Evolutionary conservation across 768 basidiomycete genomes (phyloP), one percentile per base, ranked within the genome.

Genomic region (Cantharellus anzutake): DNA sequence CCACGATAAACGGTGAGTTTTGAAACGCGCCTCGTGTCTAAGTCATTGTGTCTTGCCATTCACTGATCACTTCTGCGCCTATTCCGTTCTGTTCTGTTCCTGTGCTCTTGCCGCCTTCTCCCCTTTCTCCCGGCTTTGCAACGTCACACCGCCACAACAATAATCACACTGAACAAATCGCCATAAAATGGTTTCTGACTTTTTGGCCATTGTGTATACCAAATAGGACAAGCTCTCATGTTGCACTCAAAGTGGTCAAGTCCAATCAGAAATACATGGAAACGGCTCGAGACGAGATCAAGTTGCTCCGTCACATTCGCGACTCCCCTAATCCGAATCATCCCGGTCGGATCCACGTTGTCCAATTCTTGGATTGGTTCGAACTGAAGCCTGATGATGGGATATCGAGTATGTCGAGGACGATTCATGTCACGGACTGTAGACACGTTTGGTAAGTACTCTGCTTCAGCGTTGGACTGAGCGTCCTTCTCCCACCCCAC

Each of bases 201-300:
- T 29, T 29, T 29, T 29, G 20, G 20, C 20, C 20, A 29, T 29
- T 29, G 20, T 29, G 20, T 29, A 29, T 29, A 29, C 29, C 29
- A 29, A 48, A 48, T 65, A 93, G 90, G 4, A 74, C 76, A 50
- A 76, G 78, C 40, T 75, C 79, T 48, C 91, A 92, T 70, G 89
- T 89, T 51, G 91, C 91, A 14, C 79, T 96, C 68, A 96, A 96
- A 70, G 83, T 96, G 60, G 88, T 93, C 71, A 94, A 94, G 72
- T 94, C 92, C 38, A 93, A 91, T 29, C 81, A 82, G 34, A 83
- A 92, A 64, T 98, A 98, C 72, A 88, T 91, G 62, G 93, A 97
- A 69, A 97, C 94, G 3, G 94, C 94, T 38, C 80, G 85, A 57
- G 94, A 98, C 70, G 94, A 98, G 73, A 97, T 98, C 70, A 88